phyloP scores from a whole-genome alignment of 495 filamentous ascomycete species.

The Xylaria scruposa region DNA sequence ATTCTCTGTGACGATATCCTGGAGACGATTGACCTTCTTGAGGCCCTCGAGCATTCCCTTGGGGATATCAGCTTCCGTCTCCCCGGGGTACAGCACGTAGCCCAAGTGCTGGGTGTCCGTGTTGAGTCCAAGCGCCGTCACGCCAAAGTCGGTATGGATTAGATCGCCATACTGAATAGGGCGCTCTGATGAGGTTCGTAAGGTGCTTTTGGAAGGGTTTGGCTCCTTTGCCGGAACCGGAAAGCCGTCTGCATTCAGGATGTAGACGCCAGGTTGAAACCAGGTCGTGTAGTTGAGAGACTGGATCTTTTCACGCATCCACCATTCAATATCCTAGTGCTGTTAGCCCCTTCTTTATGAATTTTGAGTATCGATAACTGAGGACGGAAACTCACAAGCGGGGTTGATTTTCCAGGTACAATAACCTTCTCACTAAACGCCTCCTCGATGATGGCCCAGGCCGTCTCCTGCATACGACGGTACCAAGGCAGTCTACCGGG shows the following conservation, averaged over 20 bases:
- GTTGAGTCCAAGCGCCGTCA: constrained; percentile 54
- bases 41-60: constrained; percentile 47
- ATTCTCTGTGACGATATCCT: constrained; percentile 52
- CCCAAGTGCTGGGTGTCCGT: constrained; percentile 58
- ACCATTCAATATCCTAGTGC: constrained; percentile 54
- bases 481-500: constrained; percentile 48
- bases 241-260: constrained; percentile 40
- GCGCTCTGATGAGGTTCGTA: constrained; percentile 19
- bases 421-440: constrained; percentile 53
- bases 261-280: constrained; percentile 54
- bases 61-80: constrained; percentile 49
- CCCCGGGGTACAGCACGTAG: constrained; percentile 52
- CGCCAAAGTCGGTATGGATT: constrained; percentile 56
- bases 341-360: not conserved
- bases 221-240: constrained; percentile 29
- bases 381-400: constrained; percentile 38
- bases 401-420: constrained; percentile 49
- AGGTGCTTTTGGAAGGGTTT: not conserved
- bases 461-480: constrained; percentile 51
- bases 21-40: constrained; percentile 50
- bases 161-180: constrained; percentile 51
- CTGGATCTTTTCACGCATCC: constrained; percentile 53
- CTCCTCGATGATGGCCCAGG: constrained; percentile 56
- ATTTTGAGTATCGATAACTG: not conserved
- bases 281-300: constrained; percentile 56